Evolutionary conservation across 495 filamentous ascomycete genomes (phyloP), one percentile per base, ranked within the genome.

Genomic region (Annulohypoxylon bovei): DNA sequence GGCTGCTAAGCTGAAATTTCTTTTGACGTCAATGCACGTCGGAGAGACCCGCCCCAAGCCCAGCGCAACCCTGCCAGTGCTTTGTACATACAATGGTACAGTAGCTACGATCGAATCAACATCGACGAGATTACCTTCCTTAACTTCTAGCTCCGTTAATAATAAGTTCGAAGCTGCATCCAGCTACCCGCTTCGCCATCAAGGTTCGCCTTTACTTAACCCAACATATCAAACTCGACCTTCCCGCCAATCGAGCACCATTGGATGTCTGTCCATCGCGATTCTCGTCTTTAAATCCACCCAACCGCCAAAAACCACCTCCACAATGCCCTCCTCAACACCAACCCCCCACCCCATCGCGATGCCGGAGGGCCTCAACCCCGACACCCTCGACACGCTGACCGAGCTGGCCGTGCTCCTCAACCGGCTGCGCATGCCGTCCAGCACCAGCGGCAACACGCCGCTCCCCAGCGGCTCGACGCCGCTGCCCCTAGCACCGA

Each of bases 331-430:
- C 33, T 72, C 76, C 20, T 60, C 66, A 74, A 77, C 79, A 54
- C 76, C 30, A 23, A 44, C 40, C 37, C 35, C 71, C 25, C 76
- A 77, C 50, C 40, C 70, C 23, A 67, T 74, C 67, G 75, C 79
- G 35, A 77, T 80, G 57, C 82, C 83, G 57, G 73, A 80, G 44
- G 77, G 81, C 63, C 82, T 87, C 72, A 82, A 88, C 76, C 77
- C 87, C 60, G 83, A 87, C 81, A 88, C 88, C 18, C 90, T 97
- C 78, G 94, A 97, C 84, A 88, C 93, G 66, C 84, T 98, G 52
- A 93, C 95, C 55, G 87, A 93, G 52, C 86, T 98, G 50, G 88
- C 92, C 76, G 85, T 88, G 9, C 87, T 97, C 70, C 86, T 98
- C 47, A 82, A 88, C 62, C 91, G 90, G 40, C 87, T 97, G 33